These are phyloP conservation scores for Nicotiana otophora DNA, from an alignment of 257 asterid species.

Conservation along the genomic window DNA sequence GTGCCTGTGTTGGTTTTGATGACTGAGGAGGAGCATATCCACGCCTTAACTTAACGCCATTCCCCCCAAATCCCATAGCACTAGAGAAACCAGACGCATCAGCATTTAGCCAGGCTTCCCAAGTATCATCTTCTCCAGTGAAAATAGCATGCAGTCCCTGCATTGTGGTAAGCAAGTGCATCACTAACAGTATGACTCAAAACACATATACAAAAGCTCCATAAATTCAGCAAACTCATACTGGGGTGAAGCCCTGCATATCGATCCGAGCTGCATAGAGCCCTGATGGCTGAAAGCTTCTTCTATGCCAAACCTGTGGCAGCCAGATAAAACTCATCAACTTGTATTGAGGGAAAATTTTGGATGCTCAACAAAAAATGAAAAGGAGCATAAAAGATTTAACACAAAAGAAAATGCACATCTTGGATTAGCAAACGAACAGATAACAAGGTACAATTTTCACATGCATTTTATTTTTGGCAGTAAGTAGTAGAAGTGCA, in stretches of 20 bases:
- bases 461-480: not conserved
- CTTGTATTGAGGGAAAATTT: not conserved
- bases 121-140: constrained; percentile 93
- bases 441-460: not conserved
- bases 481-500: not conserved
- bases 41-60: constrained; percentile 71
- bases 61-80: constrained; percentile 45
- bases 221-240: constrained; percentile 32
- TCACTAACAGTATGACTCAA: constrained; percentile 3
- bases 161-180: constrained; percentile 17
- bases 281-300: constrained; percentile 96
- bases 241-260: constrained; percentile 84
- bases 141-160: constrained; percentile 88
- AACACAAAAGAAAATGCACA: not conserved
- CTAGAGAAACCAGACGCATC: constrained; percentile 70
- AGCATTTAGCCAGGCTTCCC: constrained; percentile 92
- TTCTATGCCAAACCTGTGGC: constrained; percentile 87
- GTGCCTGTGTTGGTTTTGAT: constrained; percentile 86
- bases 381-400: not conserved
- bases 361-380: not conserved
- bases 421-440: not conserved
- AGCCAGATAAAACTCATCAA: not conserved
- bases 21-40: constrained; percentile 86
- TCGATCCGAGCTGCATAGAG: constrained; percentile 98
- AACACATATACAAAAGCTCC: constrained; percentile 1